Conservation (phyloP, 805 yeast species). For the Ogataea naganishii region DNA sequence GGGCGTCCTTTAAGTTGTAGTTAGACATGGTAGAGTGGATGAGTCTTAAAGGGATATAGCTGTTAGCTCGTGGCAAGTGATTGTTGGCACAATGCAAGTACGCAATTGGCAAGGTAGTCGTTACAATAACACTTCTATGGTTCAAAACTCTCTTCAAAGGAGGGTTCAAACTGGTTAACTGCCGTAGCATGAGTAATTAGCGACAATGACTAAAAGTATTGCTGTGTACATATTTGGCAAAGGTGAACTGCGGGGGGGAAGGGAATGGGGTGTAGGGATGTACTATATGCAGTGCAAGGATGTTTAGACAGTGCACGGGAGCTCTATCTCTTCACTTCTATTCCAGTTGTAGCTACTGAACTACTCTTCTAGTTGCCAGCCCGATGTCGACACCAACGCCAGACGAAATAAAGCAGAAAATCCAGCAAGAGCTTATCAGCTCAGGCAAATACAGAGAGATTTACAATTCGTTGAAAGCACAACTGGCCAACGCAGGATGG, state of each 20-base stretch:
- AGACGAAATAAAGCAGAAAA: constrained; percentile 41
- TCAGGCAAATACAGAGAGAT: constrained; percentile 79
- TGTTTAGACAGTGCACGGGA: constrained; percentile 1
- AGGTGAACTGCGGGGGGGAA: background rate
- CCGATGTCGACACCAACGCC: constrained; percentile 8
- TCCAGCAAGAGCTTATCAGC: constrained; percentile 61
- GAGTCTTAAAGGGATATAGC: constrained; percentile 2
- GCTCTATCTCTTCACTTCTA: background rate
- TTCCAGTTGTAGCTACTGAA: constrained; percentile 1
- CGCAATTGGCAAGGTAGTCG: constrained; percentile 21
- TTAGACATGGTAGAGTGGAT: constrained; percentile 6
- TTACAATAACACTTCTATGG: constrained; percentile 19
- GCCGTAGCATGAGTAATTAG: too few relatives aligned
- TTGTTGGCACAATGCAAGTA: background rate
- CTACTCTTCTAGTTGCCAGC: constrained; percentile 1
- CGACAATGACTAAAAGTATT: too few relatives aligned
- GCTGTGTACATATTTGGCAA: background rate
- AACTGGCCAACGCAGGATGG: constrained; percentile 79
- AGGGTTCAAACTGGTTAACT: too few relatives aligned
- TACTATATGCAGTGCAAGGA: background rate
- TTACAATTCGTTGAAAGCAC: constrained; percentile 51
- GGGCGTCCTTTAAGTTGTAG: constrained; percentile 4
- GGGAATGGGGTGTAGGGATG: background rate
- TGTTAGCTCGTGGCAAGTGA: background rate
- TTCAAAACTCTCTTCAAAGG: background rate